Base-by-base conservation (phyloP, 805 yeast species). In the Candida ficus region DNA sequence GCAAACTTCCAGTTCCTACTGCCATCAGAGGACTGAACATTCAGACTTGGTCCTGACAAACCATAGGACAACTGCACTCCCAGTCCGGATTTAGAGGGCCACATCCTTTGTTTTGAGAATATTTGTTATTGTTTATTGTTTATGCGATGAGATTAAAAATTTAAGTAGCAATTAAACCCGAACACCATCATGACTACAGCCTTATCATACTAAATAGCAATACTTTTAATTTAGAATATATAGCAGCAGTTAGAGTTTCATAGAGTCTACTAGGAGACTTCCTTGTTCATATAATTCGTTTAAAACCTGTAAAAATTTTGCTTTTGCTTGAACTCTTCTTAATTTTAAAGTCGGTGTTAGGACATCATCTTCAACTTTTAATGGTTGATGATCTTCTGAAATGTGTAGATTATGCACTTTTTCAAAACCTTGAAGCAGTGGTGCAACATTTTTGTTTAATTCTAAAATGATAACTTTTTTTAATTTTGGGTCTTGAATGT, bases 331-430 rank as follows among this genome's bases (percentile, higher is more conserved):
- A 18, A 44, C 46, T 43, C 85, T 63, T 57, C 75, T 76, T 39
- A 76, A 60, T 57, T 77, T 76, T 47, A 76, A 52, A 5, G 90
- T 83, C 29, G 90, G 90, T 2, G 91, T 83, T 27, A 83, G 58
- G 3, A 76, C 73, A 36, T 77, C 80, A 43, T 78, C 76, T 35
- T 71, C 78, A n/a, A 78, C 62, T 28, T 68, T 76, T 47, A 82
- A 63, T 5, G 88, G 86, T 49, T 82, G 86, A 36, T 43, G 40
- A 30, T 38, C 42, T 22, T 33, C 23, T 7, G 29, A 27, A 13
- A 76, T 43, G 33, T 62, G 75, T 23, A 77, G 48, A 48, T 82
- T 82, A 56, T 75, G 78, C 23, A 82, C 44, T 48, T 73, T 75
- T 56, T 82, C 90, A 53, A 77, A 80, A 0, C 86, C 85, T 53